Evolutionary conservation across 1,284 basidiomycete genomes (phyloP), one percentile per base, ranked within the genome.

Genomic region (Pseudozyma thailandica): DNA sequence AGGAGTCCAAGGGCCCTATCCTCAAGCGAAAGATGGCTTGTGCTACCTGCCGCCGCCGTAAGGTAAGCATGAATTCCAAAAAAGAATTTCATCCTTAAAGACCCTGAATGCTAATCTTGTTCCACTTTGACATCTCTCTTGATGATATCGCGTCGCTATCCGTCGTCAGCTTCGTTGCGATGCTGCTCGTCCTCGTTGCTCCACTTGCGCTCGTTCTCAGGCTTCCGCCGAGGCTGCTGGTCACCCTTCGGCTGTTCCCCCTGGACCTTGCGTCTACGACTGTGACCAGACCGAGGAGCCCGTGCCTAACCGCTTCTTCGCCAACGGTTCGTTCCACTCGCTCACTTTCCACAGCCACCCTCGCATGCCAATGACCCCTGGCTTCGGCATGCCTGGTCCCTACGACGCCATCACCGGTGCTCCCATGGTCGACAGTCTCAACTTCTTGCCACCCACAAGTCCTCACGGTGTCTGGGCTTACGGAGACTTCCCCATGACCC

Each of bases 11-110:
- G 47, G 69, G 69, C 26, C 62, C 69, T 23, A 72, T 72, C 47
- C 69, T 72, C 28, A 72, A 72, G 58, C 62, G 69, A 20, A 72
- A 72, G 58, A 72, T 72, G 69, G 69, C 69, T 37, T 72, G 69
- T 41, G 69, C 69, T 35, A 72, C 69, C 41, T 72, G 69, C 55
- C 62, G 69, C 43, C 62, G 69, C 20, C 69, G 69, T 45, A 72
- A 72, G 55, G 69, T 72, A 53, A 61, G 62, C 15, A 25, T 30
- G 30, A 27, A 23, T 21, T 12, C 35, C 20, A 4, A 20, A 3
- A 25, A 7, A 43, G 26, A 25, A 8, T 9, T 21, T 39, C 35
- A 38, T 20, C 10, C 18, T 25, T 30, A n/a, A 33, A 39, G 50
- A 49, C 41, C 47, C 41, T 54, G 62, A 47, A 15, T 46, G 30